Base-by-base conservation (phyloP, 805 yeast genomes). In the Metschnikowia dekortorum region DNA sequence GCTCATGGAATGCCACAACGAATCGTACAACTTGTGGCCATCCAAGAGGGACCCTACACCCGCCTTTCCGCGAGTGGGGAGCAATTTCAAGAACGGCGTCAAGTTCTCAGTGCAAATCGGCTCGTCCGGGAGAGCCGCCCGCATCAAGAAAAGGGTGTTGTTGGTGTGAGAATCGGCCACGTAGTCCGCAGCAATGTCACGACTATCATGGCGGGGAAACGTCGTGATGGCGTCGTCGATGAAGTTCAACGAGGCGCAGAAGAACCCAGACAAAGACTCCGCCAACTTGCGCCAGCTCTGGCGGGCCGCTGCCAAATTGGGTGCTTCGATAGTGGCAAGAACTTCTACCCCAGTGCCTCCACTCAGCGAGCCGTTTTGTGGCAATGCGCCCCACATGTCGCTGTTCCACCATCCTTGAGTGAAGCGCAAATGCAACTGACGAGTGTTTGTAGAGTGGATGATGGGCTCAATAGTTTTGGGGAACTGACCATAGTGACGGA, bases 261-360 rank as follows among this genome's bases (percentile, higher is more conserved):
- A 94, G 60, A 89, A 77, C 1, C 98, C 99, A 1, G 96, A 86
- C 45, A 94, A 71, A 1, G 86, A 79, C 59, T 88, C 85, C 6
- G 87, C 83, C 41, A 94, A 72, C 48, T 75, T 71, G 52, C 70
- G 74, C 99, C 99, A 94, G 40, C 79, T 73, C 6, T 65, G 57
- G 55, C 78, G 75, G 1, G 92, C 94, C 4, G 71, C 79, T 1
- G 70, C 73, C 42, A 79, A 69, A 26, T 73, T 58, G 1, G 63
- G 68, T 0, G 92, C 91, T 60, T 85, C 92, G 29, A 94, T 78
- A 37, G 82, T 75, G 0, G 97, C 91, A 90, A 96, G 90, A 8
- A 94, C 61, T 66, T 94, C 99, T 13, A 92, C 96, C 43, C 99
- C 99, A 2, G 92, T 86, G 2, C 98, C 98, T 31, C 99, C 99